Evolutionary conservation across 2,329 filamentous ascomycete genomes (phyloP).

Genomic region (Exophiala sideris): DNA sequence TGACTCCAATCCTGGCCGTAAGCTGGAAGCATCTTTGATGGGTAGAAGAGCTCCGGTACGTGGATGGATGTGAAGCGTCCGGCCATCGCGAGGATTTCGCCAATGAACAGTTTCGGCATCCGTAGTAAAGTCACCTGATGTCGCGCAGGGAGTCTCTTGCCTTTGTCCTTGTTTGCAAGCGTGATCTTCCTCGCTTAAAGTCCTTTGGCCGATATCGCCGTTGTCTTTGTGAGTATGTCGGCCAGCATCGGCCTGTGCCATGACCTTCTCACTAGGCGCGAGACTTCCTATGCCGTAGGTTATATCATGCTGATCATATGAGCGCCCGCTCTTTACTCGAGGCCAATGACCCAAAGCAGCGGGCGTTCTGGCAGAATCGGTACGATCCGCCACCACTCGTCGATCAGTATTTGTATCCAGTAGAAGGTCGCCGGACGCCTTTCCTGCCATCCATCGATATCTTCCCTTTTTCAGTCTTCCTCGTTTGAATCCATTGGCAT

Average conservation of each 20-base stretch:
- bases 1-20: not conserved
- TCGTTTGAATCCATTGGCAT: slow-evolving; percentile 61
- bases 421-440: not conserved
- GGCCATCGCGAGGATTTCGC: slow-evolving; percentile 56
- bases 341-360: slow-evolving; percentile 14
- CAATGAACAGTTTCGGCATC: slow-evolving; percentile 48
- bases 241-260: not conserved
- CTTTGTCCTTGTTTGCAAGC: not conserved
- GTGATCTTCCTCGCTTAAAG: not conserved
- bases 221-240: not conserved
- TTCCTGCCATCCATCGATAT: not conserved
- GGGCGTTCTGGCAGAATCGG: not conserved
- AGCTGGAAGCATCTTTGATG: not conserved
- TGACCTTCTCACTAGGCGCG: not conserved
- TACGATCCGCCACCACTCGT: not conserved
- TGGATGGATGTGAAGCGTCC: slow-evolving; percentile 45
- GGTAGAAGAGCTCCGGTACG: slow-evolving; percentile 33
- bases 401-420: not conserved
- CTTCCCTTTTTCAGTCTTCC: slow-evolving; percentile 25
- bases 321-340: slow-evolving; percentile 15
- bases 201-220: not conserved
- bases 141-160: not conserved
- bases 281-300: slow-evolving; percentile 3
- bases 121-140: not conserved
- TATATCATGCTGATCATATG: not conserved